Base-by-base conservation (phyloP, 1,284 basidiomycete species). In the Flammula alnicola region DNA sequence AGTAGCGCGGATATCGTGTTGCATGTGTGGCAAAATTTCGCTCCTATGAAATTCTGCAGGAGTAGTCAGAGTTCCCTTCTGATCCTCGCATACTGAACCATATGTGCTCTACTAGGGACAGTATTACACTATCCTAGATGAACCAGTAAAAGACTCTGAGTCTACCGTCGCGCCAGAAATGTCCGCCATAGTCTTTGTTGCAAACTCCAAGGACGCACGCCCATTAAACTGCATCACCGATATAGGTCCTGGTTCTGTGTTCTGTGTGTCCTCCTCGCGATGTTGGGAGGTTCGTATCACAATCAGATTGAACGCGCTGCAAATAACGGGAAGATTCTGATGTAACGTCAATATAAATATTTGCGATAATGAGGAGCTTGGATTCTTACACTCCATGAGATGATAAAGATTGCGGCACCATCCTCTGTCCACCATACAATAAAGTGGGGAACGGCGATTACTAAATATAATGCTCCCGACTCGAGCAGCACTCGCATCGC, bases 291-390 rank as follows among this genome's bases (percentile, higher is more conserved):
- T 47, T 3, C 54, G 36, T 16, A 55, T 55, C 17, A 49, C 31
- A 17, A 55, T 55, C 11, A 55, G 39, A 30, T 55, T 55, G 49
- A 55, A 55, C 9, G 54, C 54, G 8, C 38, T 55, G 4, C 54
- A 38, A 2, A 52, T 44, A 25, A 55, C 46, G 14, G 49, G 47
- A 8, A 55, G 38, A 22, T 55, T 52, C 54, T 55, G 14, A 14
- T 12, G 14, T 14, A 17, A 26, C 6, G 33, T 16, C 29, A 43
- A 6, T n/a, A 27, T 14, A 16, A n/a, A 17, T 10, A 7, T 10
- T 5, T 3, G 20, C 2, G 6, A 1, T n/a, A 7, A 31, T 17
- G 12, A 20, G 16, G 44, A n/a, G 5, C 19, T 20, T 8, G 2
- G 12, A 32, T 14, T 32, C 48, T 29, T 33, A 52, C 51, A 23